A percentile compares a stretch with the other conserved stretches of the same genome.
Evolutionary conservation across 768 basidiomycete genomes (phyloP).

Genomic region (Fomitopsis pulvina): DNA sequence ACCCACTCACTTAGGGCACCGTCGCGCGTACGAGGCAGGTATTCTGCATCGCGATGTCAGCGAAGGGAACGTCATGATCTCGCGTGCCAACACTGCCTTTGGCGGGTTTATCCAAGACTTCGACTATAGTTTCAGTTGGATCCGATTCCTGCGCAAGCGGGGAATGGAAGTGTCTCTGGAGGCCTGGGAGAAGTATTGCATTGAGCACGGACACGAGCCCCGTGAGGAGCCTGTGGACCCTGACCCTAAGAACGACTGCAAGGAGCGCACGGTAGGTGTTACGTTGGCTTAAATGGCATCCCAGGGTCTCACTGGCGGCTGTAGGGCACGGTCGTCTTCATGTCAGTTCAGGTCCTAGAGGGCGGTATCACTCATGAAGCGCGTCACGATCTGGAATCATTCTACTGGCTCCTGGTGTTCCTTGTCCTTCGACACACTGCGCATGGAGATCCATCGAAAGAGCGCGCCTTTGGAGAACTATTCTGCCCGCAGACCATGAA

Average conservation of each 20-base stretch:
- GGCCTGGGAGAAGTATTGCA: neutral
- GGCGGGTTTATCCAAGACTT: slow-evolving; percentile 3
- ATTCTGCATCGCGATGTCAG: slow-evolving; percentile 16
- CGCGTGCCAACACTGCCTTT: neutral
- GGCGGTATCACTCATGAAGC: neutral
- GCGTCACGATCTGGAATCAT: slow-evolving; percentile 9
- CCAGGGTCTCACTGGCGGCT: too few relatives aligned
- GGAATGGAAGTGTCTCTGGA: neutral
- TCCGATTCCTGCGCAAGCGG: neutral
- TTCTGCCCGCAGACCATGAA: slow-evolving; percentile 26
- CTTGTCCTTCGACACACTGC: slow-evolving; percentile 6
- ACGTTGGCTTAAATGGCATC: too few relatives aligned
- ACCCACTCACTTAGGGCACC: neutral
- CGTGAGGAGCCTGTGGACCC: neutral
- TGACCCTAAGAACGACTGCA: neutral
- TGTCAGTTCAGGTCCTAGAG: slow-evolving; percentile 2
- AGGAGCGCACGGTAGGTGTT: neutral
- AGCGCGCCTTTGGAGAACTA: slow-evolving; percentile 53
- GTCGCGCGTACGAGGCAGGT: slow-evolving; percentile 1
- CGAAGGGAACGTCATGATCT: slow-evolving; percentile 15
- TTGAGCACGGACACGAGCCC: neutral
- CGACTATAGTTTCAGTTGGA: slow-evolving; percentile 5
- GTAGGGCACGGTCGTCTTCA: slow-evolving; percentile 7
- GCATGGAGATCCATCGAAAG: slow-evolving; percentile 58
- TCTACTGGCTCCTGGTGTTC: slow-evolving; percentile 11